Base-by-base conservation (phyloP, 768 basidiomycete genomes). In the Mycena rosella region DNA sequence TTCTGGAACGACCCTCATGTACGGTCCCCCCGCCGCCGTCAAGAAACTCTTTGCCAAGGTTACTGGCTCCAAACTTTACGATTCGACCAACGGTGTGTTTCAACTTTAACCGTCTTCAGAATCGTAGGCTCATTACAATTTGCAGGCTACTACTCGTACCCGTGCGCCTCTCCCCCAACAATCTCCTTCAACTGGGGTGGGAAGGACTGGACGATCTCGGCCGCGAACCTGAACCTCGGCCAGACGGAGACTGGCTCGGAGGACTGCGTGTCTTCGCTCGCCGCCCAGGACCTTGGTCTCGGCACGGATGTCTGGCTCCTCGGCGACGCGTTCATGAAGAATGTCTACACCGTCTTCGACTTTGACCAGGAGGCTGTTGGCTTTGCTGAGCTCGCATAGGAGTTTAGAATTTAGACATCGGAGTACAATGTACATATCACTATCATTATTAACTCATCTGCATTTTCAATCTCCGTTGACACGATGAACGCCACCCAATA, bases 181-280 rank as follows among this genome's bases (percentile, higher is more conserved):
- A 66, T 85, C 22, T 71, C 75, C 5, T 76, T 86, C 72, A 75
- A 74, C 26, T 83, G 83, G 72, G 80, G 80, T 58, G 78, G 78
- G 30, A 70, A 77, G 58, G 55, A 72, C 1, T 84, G 78, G 73
- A 34, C 81, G 27, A 88, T 89, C 69, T 82, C 85, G 3, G 80
- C 87, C 51, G 65, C 79, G 18, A 75, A 44, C 42, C 73, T 77
- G 60, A 87, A 88, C 26, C 63, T 87, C 24, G 74, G 87, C 15
- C 42, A 29, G 69, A 67, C 72, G 54, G 81, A 78, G 59, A 60
- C 85, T 60, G 89, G 88, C 20, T 78, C 81, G 44, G 86, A 49
- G 22, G 63, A 63, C 38, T 78, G 91, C 73, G 74, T 83, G 0
- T 86, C 88, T 26, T 87, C 87, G 5, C 85, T 92, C 71, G 82